phyloP scores from a whole-genome alignment of 192 early-diverging fungal genomes.

The Jimgerdemannia lactiflua region DNA sequence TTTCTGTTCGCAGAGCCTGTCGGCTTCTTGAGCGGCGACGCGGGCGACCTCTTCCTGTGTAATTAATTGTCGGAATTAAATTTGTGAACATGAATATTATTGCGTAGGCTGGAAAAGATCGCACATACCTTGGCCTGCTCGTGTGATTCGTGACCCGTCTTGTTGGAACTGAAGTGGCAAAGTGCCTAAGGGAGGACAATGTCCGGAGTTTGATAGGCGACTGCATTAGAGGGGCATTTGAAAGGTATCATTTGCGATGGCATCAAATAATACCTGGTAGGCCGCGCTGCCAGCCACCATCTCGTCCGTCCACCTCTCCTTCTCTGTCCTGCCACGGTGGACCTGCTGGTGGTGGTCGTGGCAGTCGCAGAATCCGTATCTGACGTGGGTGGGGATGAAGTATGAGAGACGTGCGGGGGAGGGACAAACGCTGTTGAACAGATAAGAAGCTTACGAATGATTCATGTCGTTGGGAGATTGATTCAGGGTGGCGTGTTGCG shows the following conservation, averaged over 20 bases:
- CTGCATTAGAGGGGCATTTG: too few species aligned
- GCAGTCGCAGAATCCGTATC: not conserved
- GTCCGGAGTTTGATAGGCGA: too few species aligned
- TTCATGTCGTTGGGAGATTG: too few species aligned
- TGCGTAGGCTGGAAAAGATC: too few species aligned
- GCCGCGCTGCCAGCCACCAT: not conserved
- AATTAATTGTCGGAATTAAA: too few species aligned
- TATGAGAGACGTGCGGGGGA: too few species aligned
- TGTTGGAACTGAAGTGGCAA: not conserved
- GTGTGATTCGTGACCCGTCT: not conserved
- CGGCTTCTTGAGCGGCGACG: not conserved
- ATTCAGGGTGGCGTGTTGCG: too few species aligned
- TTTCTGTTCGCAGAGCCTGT: not conserved
- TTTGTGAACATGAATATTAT: too few species aligned
- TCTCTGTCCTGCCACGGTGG: not conserved
- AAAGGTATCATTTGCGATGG: not conserved
- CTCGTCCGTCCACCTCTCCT: not conserved
- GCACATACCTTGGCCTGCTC: not conserved
- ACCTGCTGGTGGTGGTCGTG: not conserved
- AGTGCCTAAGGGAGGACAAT: not conserved
- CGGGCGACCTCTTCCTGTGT: not conserved
- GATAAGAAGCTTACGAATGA: too few species aligned
- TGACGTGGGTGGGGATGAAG: not conserved
- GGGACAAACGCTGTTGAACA: too few species aligned
- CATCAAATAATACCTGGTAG: not conserved